Evolutionary conservation across 129 eudicot species (phyloP), one percentile per base, ranked within the genome.

Genomic region (Mikania micrantha): DNA sequence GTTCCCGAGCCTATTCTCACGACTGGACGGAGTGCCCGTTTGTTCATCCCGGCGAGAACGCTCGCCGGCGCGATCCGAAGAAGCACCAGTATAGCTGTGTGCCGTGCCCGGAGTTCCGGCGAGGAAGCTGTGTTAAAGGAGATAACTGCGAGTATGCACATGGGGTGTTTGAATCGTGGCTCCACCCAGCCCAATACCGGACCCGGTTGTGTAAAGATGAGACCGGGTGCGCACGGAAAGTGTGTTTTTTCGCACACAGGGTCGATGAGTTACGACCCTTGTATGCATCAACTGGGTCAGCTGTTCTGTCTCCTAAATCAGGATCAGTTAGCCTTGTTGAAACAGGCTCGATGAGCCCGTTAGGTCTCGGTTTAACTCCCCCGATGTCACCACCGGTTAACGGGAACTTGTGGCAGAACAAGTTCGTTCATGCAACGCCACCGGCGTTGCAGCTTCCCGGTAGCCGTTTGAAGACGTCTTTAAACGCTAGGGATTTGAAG

Each of bases 21-120:
- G 96, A 90, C 63, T 90, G 96, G 96, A 90, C 96, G 0, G 96
- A 90, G 71, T 90, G 96, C 59, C 96, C 96, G 2, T 90, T 90
- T 82, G 96, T 90, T 61, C 96, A 90, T 32, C 96, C 96, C 13
- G 95, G 96, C 0, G 96, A 90, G 61, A 90, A 90, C 54, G 96
- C 96, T 4, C 85, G 96, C n/a, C 75, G 96, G 56, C 60, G 96
- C 53, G 96, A 90, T 60, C 96, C 96, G 1, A 59, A 95, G 45
- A 90, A 90, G 80, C 86, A 61, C 76, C 96, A 90, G 41, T 90
- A 90, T 75, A 90, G 96, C 68, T 90, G 96, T 60, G 96, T 90
- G 1, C 96, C 95, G 15, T 90, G 96, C 52, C 96, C 90, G 20
- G 96, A 90, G 64, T 90, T 90, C 31, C 77, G 95, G 0, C 86